Evolutionary conservation across 2,329 filamentous ascomycete genomes (phyloP), one percentile per base, ranked within the genome.

Genomic region (Neofusicoccum laricinum): DNA sequence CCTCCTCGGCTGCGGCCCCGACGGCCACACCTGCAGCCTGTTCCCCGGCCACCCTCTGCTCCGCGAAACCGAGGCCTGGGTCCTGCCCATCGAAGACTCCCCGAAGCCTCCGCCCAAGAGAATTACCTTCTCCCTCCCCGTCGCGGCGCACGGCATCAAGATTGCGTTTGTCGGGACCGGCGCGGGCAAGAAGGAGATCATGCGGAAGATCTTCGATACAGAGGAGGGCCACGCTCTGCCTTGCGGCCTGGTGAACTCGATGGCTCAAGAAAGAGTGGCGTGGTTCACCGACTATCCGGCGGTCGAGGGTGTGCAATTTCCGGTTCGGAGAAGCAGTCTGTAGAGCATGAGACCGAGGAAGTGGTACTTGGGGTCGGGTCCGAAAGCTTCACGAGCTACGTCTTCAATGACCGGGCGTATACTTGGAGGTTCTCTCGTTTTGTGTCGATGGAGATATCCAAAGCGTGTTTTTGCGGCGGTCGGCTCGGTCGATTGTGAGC

Each of bases 1-100:
- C 63, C 86, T 99, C 46, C 88, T 99, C 46, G 95, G 95, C 71
- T 96, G 92, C 76, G 95, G 95, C 0, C 94, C 95, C 14, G 95
- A 98, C 77, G 95, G 95, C 61, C 95, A 99, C 81, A 98, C 95
- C 38, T 98, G 95, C 88, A 95, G 90, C 71, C 83, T 99, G 61
- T 99, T 99, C 83, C 95, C 95, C 4, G 90, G 90, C 63, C 94
- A 97, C 75, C 86, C 89, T 65, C 85, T 98, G 62, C 85, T 98
- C 69, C 88, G 93, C 68, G 94, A 98, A 81, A 86, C 86, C 40
- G 89, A 88, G 72, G 92, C 94, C 62, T 99, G 95, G 95, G 92
- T 98, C 48, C 90, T 93, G 14, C 87, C 92, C 50, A 96, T 97
- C 73, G 88, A 90, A 72, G 92, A 98, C 81, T 96, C 92, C 48